Evolutionary conservation across 192 early-diverging fungal genomes (phyloP), one percentile per base, ranked within the genome.

Genomic region (Gigaspora rosea): DNA sequence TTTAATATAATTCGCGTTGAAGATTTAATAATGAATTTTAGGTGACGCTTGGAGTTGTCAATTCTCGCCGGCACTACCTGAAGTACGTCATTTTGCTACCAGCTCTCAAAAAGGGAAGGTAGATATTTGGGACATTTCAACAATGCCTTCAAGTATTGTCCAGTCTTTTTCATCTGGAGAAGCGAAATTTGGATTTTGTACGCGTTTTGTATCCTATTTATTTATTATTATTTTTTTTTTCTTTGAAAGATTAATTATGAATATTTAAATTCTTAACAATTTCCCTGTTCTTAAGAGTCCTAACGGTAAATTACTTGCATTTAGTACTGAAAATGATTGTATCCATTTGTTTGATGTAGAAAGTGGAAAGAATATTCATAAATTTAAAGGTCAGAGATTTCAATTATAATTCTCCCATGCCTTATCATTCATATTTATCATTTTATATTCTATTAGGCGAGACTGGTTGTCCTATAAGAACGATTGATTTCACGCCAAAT

Each of bases 81-180:
- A 94, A 74, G 91, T 91, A 10, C 77, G 83, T 4, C 80, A 83
- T 49, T 58, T 94, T 33, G 91, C 91, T 18, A 84, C 91, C 2
- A 92, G 91, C 16, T 83, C 91, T 9, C 88, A 91, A 71, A 75
- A 80, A n/a, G 94, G 94, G 20, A 85, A 89, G 59, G 80, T 95
- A 41, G 88, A 91, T 51, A 65, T 92, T 13, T 94, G 87, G 2
- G 92, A 91, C 64, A 86, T 85, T n/a, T 84, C 41, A 7, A 41
- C 41, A 41, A 41, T 7, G 88, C 3, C 82, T 82, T 63, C 18
- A 50, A 22, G 71, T 35, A 50, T 57, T 15, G 9, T 58, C 16
- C 6, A 18, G n/a, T 32, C 36, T 49, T 57, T 64, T 64, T 64
- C 73, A 20, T 54, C 41, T 7, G 48, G 41, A 41, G 41, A 62